Conservation (phyloP, 129 eudicot species). For the Gnaphalium uliginosum region DNA sequence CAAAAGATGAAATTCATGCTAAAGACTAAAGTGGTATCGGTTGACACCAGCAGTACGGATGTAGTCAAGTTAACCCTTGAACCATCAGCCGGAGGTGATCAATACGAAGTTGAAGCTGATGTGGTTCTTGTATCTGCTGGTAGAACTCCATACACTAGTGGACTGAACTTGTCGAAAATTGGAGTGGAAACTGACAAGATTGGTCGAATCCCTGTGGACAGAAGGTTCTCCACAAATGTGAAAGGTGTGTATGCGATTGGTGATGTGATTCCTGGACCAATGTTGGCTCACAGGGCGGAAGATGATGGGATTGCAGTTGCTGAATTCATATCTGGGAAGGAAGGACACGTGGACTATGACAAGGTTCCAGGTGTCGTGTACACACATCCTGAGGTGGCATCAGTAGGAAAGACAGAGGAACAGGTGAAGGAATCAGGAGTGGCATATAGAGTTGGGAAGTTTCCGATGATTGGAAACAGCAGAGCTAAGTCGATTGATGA, state of each 20-base stretch:
- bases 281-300: conserved; percentile 93
- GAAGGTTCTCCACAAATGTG: conserved; percentile 57
- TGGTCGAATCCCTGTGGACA: conserved; percentile 69
- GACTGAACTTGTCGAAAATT: conserved; percentile 64
- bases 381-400: conserved; percentile 88
- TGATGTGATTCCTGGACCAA: conserved; percentile 88
- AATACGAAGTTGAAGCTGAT: conserved; percentile 70
- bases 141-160: conserved; percentile 64
- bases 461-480: conserved; percentile 81
- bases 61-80: conserved; percentile 69
- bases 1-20: conserved; percentile 91
- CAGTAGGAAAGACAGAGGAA: conserved; percentile 88
- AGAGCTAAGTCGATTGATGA: conserved; percentile 87
- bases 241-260: conserved; percentile 80
- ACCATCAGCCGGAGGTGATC: conserved; percentile 85
- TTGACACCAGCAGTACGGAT: conserved; percentile 48
- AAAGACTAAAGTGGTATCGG: conserved; percentile 72
- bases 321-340: conserved; percentile 78
- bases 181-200: conserved; percentile 79
- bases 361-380: conserved; percentile 85
- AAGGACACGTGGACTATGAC: conserved; percentile 89
- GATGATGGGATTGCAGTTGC: conserved; percentile 91
- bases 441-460: conserved; percentile 68
- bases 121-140: conserved; percentile 90
- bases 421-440: conserved; percentile 79